These are phyloP conservation scores for Xylaria palmicola DNA, from an alignment of 495 filamentous ascomycete species.

Conservation along the genomic window DNA sequence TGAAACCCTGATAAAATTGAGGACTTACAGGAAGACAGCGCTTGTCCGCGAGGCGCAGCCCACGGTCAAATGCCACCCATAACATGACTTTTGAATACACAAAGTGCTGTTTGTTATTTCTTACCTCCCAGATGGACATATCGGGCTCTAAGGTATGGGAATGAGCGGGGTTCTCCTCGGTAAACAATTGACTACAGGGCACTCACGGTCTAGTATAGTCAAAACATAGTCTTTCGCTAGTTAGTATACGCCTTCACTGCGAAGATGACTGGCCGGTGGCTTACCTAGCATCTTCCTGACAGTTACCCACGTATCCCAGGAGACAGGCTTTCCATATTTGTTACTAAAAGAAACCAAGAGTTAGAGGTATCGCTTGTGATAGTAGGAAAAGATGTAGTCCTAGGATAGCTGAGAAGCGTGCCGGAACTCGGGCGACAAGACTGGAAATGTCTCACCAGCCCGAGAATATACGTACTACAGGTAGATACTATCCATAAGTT, in stretches of 20 bases:
- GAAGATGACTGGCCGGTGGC: not conserved
- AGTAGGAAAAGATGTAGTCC: not conserved
- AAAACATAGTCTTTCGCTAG: constrained; percentile 48
- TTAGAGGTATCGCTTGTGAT: not conserved
- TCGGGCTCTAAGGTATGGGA: constrained; percentile 49
- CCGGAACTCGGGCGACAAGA: no score
- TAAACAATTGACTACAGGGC: not conserved
- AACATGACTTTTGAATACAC: constrained; percentile 74
- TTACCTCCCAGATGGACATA: constrained; percentile 79
- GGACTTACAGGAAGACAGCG: constrained; percentile 63
- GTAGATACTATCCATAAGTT: constrained; percentile 73
- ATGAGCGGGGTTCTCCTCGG: not conserved
- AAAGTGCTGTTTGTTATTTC: constrained; percentile 69
- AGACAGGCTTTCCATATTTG: constrained; percentile 71
- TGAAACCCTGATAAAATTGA: no score
- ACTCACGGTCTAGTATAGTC: constrained; percentile 48
- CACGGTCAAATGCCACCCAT: constrained; percentile 74
- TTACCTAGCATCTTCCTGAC: constrained; percentile 57
- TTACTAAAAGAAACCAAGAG: constrained; percentile 36
- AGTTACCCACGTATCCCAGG: constrained; percentile 67
- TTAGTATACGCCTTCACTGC: not conserved
- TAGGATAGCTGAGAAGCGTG: not conserved
- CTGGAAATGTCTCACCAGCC: no score
- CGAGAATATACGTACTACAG: constrained; percentile 43
- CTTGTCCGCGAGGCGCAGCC: constrained; percentile 67